phyloP scores from a whole-genome alignment of 345 rosid species.

The Eucalyptus erythrocorys region DNA sequence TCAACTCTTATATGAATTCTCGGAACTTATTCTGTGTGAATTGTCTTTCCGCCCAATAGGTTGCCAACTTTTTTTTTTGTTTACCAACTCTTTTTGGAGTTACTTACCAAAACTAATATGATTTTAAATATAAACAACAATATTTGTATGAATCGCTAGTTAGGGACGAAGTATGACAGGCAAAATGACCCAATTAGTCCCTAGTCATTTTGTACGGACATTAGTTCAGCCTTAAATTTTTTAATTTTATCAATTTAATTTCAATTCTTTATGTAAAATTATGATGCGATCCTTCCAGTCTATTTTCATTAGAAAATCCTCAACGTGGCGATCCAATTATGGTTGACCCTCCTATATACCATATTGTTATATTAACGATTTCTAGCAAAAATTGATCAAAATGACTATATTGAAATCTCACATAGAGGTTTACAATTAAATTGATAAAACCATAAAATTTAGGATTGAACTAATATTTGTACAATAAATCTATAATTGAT shows the following conservation, averaged over 20 bases:
- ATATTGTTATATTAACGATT: fast-evolving
- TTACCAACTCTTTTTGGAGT: not conserved
- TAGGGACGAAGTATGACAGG: not conserved
- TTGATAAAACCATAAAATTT: not conserved
- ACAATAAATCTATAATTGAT: fast-evolving
- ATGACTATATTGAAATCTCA: not conserved
- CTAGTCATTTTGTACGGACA: fast-evolving
- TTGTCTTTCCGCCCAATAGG: not conserved
- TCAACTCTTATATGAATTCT: not conserved
- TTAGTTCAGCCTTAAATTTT: not conserved
- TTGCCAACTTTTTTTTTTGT: not conserved
- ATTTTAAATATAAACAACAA: not conserved
- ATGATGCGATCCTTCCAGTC: fast-evolving
- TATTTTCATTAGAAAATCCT: not conserved
- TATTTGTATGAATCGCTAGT: not conserved
- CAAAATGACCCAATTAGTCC: not conserved
- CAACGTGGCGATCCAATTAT: fast-evolving
- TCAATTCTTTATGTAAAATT: not conserved
- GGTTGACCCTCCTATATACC: fast-evolving
- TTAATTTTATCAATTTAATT: not conserved
- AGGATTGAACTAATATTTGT: not conserved
- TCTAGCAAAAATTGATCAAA: not conserved
- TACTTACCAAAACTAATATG: not conserved
- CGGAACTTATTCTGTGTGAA: not conserved
- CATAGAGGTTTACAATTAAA: not conserved